Base-by-base conservation (phyloP, 2,329 filamentous ascomycete species). In the Dothiorella sarmentorum region DNA sequence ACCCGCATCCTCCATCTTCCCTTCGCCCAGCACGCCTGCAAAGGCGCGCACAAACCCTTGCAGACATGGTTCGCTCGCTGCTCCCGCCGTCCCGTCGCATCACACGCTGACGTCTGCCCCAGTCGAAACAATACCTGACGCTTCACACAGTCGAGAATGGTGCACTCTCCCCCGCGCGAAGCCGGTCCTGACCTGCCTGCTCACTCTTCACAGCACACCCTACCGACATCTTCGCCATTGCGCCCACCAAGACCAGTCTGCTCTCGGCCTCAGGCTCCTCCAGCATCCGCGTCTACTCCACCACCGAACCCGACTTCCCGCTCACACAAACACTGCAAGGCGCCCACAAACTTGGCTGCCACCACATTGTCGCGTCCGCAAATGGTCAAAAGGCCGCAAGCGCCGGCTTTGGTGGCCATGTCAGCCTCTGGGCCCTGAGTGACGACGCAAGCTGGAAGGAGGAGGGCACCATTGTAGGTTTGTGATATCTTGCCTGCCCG, bases 91-190 rank as follows among this genome's bases (percentile, higher is more conserved):
- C 2, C 1, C 18, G n/a, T 11, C 7, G 15, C 17, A 13, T 4
- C 13, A 15, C 11, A n/a, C 18, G 17, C 49, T 33, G 15, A 17
- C 31, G 29, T 24, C 47, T 37, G 4, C 17, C 37, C 47, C 60
- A 97, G 94, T 99, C 94, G 58, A 97, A 97, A 79, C 94, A 97
- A 87, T 99, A 97, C 73, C 84, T 99, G 63, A 95, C 93, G 68
- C 88, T 89, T 65, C 90, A 96, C 74, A 93, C 91, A 42, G 85
- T 96, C 73, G 89, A 96, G 72, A 84, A 91, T 79, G 91, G 90
- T 90, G 73, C 72, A 63, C 69, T 68, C 64, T 68, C 67, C 45
- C 72, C 62, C 65, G 17, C 38, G 27, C 18, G 71, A 68, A 31
- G 71, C 72, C 61, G 65, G 11, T 37, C 7, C 15, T 71, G 63